Base-by-base conservation (phyloP, 805 yeast species). In the Candida peoriensis region DNA sequence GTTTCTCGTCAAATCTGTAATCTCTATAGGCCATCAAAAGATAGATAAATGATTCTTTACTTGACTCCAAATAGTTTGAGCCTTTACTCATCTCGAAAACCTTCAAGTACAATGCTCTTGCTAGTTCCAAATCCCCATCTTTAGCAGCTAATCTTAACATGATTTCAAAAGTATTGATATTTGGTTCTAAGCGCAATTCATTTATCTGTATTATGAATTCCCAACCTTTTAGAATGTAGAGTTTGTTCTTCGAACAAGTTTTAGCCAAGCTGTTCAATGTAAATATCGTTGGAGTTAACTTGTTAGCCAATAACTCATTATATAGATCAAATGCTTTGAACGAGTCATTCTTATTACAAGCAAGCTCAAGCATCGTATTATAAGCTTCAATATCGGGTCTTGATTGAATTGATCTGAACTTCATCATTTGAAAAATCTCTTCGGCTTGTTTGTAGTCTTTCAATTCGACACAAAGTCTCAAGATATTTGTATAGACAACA, bases 371-470 rank as follows among this genome's bases (percentile, higher is more conserved):
- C 66, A 88, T 74, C 6, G 82, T 73, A 38, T 80, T 77, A 56
- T 88, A 93, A 1, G 88, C 74, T 13, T 61, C 58, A 0, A 74
- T 50, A 31, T 78, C 82, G 0, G 97, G 96, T 32, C 74, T 70
- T 12, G 88, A 76, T 19, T 65, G 62, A 5, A 65, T 50, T 1
- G 93, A 76, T 45, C 81, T 56, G 54, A 85, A 90, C 53, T 87
- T 90, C 88, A 93, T 78, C 42, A 86, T 76, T 44, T 81, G 87
- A 58, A 93, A 93, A 3, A 84, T 64, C 29, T 77, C 77, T 37
- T 73, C 71, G 0, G 95, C 95, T 42, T 81, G 77, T 13, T 64
- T 55, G 41, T 67, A 74, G 36, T 73, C 72, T 38, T 52, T 61
- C 33, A 67, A 50, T 35, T 74, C 66, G 6, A 78, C 75, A 48